These are phyloP conservation scores for Daldinia loculata DNA, from an alignment of 495 filamentous ascomycete genomes.

Conservation along the genomic window DNA sequence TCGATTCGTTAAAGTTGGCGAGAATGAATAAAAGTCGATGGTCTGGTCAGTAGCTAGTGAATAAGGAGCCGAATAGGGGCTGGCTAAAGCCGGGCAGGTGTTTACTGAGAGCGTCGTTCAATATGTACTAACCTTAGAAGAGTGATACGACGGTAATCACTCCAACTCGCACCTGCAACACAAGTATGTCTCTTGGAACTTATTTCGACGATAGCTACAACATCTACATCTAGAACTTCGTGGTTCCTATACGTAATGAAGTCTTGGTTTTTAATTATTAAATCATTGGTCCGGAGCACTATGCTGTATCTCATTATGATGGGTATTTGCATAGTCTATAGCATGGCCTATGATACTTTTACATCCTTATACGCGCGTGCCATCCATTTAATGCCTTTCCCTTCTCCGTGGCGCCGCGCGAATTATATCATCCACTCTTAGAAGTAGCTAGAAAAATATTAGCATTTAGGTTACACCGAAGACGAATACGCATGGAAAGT, in stretches of 20 bases:
- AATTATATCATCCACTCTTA: constrained; percentile 90
- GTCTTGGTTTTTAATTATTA: not conserved
- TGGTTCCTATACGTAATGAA: not conserved
- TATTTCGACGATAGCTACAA: no score
- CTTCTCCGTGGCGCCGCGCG: constrained; percentile 77
- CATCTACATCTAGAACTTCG: not conserved
- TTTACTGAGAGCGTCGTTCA: no score
- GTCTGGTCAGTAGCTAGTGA: no score
- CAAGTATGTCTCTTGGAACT: no score
- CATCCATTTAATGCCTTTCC: constrained; percentile 59
- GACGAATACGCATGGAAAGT: not conserved
- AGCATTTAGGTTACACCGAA: constrained; percentile 4
- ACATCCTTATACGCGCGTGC: constrained; percentile 11
- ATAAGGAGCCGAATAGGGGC: no score
- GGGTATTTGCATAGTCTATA: constrained; percentile 34
- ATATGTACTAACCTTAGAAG: no score
- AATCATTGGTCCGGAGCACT: not conserved
- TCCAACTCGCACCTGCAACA: no score
- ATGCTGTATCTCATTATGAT: constrained; percentile 19
- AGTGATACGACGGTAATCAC: no score
- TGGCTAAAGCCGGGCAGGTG: no score
- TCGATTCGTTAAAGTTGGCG: no score
- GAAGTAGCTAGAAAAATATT: constrained; percentile 64
- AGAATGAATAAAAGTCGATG: no score
- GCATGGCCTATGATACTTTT: constrained; percentile 33